Percentiles rank a stretch among this genome's conserved stretches.
These are phyloP conservation scores for Aspergillus glaucus DNA, from an alignment of 2,329 filamentous ascomycete species.

Conservation along the genomic window DNA sequence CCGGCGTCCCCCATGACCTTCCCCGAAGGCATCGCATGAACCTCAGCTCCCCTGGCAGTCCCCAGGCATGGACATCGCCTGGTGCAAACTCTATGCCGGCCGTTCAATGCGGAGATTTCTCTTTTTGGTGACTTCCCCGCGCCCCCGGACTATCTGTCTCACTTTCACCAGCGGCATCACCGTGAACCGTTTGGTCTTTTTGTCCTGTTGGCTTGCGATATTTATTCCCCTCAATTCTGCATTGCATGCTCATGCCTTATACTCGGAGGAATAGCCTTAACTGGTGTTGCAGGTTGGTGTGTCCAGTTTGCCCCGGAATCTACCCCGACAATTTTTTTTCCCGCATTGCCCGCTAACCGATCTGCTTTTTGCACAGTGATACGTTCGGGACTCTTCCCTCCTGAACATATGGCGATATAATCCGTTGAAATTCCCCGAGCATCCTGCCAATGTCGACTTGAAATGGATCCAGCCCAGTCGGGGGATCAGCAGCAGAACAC, in stretches of 20 bases:
- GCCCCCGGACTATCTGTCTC: not conserved
- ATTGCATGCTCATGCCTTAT: no score
- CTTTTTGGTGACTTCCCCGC: constrained; percentile 2
- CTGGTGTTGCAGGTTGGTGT: not conserved
- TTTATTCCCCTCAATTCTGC: no score
- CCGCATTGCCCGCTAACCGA: not conserved
- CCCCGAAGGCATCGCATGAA: no score
- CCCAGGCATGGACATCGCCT: not conserved
- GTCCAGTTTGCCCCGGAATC: not conserved
- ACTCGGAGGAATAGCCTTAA: no score
- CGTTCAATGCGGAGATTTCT: constrained; percentile 4
- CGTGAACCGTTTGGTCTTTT: not conserved
- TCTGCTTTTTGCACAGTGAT: not conserved
- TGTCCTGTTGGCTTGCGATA: no score
- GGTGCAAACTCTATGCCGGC: not conserved
- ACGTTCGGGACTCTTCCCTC: not conserved
- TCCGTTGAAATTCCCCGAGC: not conserved
- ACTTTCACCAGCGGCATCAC: not conserved
- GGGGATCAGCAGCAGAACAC: constrained; percentile 18
- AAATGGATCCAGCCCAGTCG: constrained; percentile 27
- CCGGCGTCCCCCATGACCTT: no score
- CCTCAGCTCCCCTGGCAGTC: not conserved
- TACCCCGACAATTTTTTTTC: not conserved
- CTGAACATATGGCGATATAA: not conserved
- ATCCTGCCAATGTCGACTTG: constrained; percentile 19